Evolutionary conservation across 192 early-diverging fungal genomes (phyloP).

Genomic region (Chytriomyces confervae): DNA sequence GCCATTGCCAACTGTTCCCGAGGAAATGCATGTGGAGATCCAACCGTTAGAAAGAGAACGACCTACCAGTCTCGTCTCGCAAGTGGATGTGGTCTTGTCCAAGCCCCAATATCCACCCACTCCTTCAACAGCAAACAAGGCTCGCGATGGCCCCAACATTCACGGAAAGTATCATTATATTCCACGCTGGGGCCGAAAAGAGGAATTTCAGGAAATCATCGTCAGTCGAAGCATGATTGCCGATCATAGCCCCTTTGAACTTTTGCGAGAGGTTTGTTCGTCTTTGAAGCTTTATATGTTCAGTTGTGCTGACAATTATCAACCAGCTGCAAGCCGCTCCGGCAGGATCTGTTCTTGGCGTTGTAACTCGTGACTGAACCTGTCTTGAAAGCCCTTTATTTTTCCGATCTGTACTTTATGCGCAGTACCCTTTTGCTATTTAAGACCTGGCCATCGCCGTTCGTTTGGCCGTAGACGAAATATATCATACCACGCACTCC

Average conservation of each 20-base stretch:
- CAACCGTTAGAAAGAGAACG: not conserved
- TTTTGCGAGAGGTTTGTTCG: constrained; percentile 36
- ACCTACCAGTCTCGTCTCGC: constrained; percentile 6
- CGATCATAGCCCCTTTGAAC: constrained; percentile 43
- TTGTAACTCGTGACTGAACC: constrained; percentile 36
- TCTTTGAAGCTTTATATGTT: not conserved
- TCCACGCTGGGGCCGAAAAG: constrained; percentile 39
- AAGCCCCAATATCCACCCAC: constrained; percentile 34
- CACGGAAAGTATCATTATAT: constrained; percentile 42
- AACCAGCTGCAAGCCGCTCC: constrained; percentile 35
- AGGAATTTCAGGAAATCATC: constrained; percentile 44
- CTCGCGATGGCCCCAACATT: not conserved
- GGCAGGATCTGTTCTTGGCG: constrained; percentile 36
- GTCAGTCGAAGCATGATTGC: constrained; percentile 40
- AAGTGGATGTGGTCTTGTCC: constrained; percentile 13
- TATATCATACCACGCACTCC: no score
- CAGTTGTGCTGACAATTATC: not conserved
- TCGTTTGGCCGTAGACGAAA: no score
- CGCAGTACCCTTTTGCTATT: no score
- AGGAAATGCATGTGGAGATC: not conserved
- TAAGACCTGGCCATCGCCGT: no score
- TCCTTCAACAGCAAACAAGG: not conserved
- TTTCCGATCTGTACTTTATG: not conserved
- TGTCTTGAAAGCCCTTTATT: not conserved
- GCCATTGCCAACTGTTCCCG: not conserved